A percentile compares a stretch with the other conserved stretches of the same genome.
Evolutionary conservation across 2,329 filamentous ascomycete genomes (phyloP).

Genomic region (Mariannaea elegans): DNA sequence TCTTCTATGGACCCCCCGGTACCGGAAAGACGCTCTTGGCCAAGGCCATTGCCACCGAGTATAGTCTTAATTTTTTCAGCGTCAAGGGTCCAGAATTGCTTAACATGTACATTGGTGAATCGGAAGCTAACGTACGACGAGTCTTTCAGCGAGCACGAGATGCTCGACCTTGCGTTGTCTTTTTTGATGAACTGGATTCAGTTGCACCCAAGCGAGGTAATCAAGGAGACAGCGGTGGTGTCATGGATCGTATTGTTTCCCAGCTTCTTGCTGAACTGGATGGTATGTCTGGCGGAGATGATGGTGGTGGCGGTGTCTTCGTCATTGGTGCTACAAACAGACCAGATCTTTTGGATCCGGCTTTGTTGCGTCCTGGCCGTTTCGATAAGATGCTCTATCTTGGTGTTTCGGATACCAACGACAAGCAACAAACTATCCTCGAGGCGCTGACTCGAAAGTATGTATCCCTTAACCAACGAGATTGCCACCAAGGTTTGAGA

Average conservation of each 20-base stretch:
- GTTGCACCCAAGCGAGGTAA: slow-evolving; percentile 97
- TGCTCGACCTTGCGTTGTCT: slow-evolving; percentile 87
- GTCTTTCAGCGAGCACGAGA: slow-evolving; percentile 90
- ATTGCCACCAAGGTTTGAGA: neutral
- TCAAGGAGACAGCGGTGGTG: slow-evolving; percentile 94
- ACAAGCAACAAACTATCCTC: slow-evolving; percentile 93
- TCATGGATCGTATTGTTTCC: slow-evolving; percentile 97
- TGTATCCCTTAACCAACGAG: slow-evolving; percentile 45
- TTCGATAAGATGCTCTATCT: slow-evolving; percentile 99
- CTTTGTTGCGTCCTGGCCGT: slow-evolving; percentile 85
- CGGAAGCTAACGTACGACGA: slow-evolving; percentile 87
- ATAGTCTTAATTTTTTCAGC: slow-evolving; percentile 93
- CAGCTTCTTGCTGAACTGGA: slow-evolving; percentile 95
- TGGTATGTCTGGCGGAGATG: slow-evolving; percentile 94
- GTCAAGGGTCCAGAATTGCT: slow-evolving; percentile 92
- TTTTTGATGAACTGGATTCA: slow-evolving; percentile 92
- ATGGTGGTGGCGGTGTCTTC: slow-evolving; percentile 87
- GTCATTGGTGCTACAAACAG: slow-evolving; percentile 97
- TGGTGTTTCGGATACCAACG: slow-evolving; percentile 94
- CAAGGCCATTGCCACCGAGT: slow-evolving; percentile 93
- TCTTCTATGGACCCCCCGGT: slow-evolving; percentile 91
- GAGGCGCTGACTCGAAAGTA: slow-evolving; percentile 95
- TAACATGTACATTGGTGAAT: slow-evolving; percentile 97
- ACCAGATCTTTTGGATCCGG: slow-evolving; percentile 91
- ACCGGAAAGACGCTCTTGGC: slow-evolving; percentile 93